phyloP scores from a whole-genome alignment of 371 early-diverging fungal genomes.

The Batrachochytrium dendrobatidis region DNA sequence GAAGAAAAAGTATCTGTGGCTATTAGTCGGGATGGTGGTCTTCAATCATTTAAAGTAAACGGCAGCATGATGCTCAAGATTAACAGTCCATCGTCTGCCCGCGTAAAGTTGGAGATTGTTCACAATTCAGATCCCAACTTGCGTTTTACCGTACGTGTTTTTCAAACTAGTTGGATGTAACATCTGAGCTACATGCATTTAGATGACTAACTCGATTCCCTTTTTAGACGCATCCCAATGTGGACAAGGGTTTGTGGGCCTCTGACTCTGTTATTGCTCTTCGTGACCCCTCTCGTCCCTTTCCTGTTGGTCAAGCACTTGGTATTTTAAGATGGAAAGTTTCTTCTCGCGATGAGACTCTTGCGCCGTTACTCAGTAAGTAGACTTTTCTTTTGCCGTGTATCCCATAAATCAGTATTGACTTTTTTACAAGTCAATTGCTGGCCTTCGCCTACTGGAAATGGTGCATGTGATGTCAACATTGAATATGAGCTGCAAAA shows the following conservation, averaged over 20 bases:
- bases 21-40: slow-evolving; percentile 86
- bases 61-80: slow-evolving; percentile 80
- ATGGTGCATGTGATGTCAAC: slow-evolving; percentile 83
- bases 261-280: slow-evolving; percentile 64
- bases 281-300: slow-evolving; percentile 70
- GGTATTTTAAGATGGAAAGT: slow-evolving; percentile 86
- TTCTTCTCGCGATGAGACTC: slow-evolving; percentile 68
- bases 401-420: neutral
- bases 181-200: neutral
- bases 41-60: slow-evolving; percentile 85
- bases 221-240: slow-evolving; percentile 88
- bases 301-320: slow-evolving; percentile 80
- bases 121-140: slow-evolving; percentile 52
- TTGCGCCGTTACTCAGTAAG: slow-evolving; percentile 76
- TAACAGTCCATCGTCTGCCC: slow-evolving; percentile 53
- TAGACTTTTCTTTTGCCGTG: neutral
- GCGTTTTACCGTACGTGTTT: slow-evolving; percentile 62
- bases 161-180: neutral
- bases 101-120: slow-evolving; percentile 49
- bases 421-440: slow-evolving; percentile 69
- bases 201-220: neutral
- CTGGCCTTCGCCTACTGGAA: slow-evolving; percentile 91
- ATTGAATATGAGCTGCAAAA: slow-evolving; percentile 88
- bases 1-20: slow-evolving; percentile 78
- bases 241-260: slow-evolving; percentile 84